Base-by-base conservation (phyloP, 208 protist genomes). In the Hexamita inflata region DNA sequence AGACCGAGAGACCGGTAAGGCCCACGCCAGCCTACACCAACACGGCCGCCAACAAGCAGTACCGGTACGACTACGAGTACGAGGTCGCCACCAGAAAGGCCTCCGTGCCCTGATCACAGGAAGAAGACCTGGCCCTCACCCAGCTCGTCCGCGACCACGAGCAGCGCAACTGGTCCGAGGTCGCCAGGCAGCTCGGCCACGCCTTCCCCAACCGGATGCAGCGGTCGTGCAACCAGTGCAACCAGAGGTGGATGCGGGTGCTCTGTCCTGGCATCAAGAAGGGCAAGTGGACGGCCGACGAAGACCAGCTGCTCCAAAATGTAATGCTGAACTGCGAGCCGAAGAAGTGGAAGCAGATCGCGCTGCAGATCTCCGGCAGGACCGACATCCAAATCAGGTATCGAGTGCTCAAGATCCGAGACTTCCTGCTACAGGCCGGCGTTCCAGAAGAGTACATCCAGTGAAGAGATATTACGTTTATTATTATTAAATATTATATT, bases 361-460 rank as follows among this genome's bases (percentile, higher is more conserved):
- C 30, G 9, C 19, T 19, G 30, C 2, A 42, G 34, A 4, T 70
- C 11, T 34, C 64, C 11, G n/a, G 28, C 38, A 7, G 64, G 32
- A 70, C 64, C 9, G 64, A 70, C 38, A 38, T 70, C 34, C 64
- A 70, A n/a, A 45, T 70, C 38, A n/a, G 64, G 32, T n/a, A 38
- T 11, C 2, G 64, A 15, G 19, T 70, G 38, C 38, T 24, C 7
- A 70, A 38, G 40, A 7, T 70, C 34, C n/a, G n/a, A n/a, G n/a
- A n/a, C n/a, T n/a, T n/a, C n/a, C n/a, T n/a, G n/a, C n/a, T n/a
- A n/a, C n/a, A n/a, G n/a, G n/a, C n/a, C n/a, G n/a, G n/a, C n/a
- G n/a, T n/a, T n/a, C n/a, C n/a, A n/a, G n/a, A n/a, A n/a, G n/a
- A n/a, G n/a, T n/a, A n/a, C n/a, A n/a, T n/a, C n/a, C n/a, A n/a